Base-by-base conservation (phyloP, 129 eudicot genomes). In the Flaveria linearis region DNA sequence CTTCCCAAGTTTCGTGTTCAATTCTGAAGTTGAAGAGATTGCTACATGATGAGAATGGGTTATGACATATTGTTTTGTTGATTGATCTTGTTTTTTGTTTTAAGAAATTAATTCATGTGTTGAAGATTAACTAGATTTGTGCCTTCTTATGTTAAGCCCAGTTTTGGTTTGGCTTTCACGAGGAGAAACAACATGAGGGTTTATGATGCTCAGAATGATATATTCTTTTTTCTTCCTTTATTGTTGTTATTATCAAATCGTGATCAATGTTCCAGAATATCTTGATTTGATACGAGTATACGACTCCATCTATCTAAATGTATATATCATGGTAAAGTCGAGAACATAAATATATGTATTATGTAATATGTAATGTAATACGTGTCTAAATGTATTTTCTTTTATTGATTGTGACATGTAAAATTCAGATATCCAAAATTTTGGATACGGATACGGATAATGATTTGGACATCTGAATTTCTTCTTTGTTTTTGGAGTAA, bases 1-100 rank as follows among this genome's bases (percentile, higher is more conserved):
- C 7, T 93, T 93, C 78, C 98, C 98, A 1, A 93, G 98, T 78
- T 93, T 93, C 57, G 96, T 93, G 71, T 93, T 93, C 84, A 85
- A 93, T 82, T 93, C 98, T 1, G 96, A 91, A 81, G 98, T 93
- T 8, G 97, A 93, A 67, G 98, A 93, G 80, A 69, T 88, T 18
- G 97, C 98, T 51, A 87, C 97, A 16, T 88, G 72, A 83, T 26
- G 46, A 33, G 17, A 53, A 47, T 68, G 46, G 55, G 42, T 26
- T 67, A 67, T 74, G 84, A 30, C 45, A 60, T 45, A 65, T 30
- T 63, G 58, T 43, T 33, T 14, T 41, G 53, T 55, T 73, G 80
- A 14, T 70, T 45, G 60, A 47, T 72, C 28, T 43, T 28, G 36
- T 74, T 55, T 50, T 42, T 63, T 30, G 12, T 61, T 13, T 36